phyloP scores from a whole-genome alignment of 768 basidiomycete species.

The Wakefieldia striispora region DNA sequence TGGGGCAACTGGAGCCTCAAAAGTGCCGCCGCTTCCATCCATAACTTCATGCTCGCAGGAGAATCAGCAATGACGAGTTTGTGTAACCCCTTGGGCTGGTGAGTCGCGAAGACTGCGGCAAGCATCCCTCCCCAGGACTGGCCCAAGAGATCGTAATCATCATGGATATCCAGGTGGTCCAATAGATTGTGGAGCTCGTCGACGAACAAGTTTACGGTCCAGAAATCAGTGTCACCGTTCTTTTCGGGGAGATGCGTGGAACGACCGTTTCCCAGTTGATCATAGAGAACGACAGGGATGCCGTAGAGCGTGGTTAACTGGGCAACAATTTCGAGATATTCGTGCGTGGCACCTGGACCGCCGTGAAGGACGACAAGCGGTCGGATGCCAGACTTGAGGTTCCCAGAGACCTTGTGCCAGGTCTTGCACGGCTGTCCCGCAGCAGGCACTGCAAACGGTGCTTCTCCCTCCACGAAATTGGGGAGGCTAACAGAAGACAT shows the following conservation, averaged over 20 bases:
- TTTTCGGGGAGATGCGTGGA: slow-evolving; percentile 56
- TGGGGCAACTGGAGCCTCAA: slow-evolving; percentile 39
- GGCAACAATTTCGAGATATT: slow-evolving; percentile 39
- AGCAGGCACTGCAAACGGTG: slow-evolving; percentile 23
- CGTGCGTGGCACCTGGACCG: slow-evolving; percentile 48
- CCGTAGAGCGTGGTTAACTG: slow-evolving; percentile 35
- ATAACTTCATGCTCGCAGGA: slow-evolving; percentile 45
- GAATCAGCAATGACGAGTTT: slow-evolving; percentile 46
- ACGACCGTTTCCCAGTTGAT: slow-evolving; percentile 53
- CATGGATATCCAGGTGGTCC: slow-evolving; percentile 42
- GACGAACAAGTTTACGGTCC: slow-evolving; percentile 49
- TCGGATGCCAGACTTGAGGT: slow-evolving; percentile 34
- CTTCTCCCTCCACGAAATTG: slow-evolving; percentile 30
- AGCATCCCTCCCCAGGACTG: slow-evolving; percentile 49
- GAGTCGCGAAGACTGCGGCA: slow-evolving; percentile 31
- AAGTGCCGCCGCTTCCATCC: slow-evolving; percentile 33
- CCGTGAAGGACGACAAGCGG: slow-evolving; percentile 55
- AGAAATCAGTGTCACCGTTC: slow-evolving; percentile 41
- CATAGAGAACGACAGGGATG: slow-evolving; percentile 54
- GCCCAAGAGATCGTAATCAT: slow-evolving; percentile 42
- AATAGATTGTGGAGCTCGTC: slow-evolving; percentile 50
- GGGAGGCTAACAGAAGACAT: slow-evolving; percentile 30
- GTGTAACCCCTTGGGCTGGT: slow-evolving; percentile 44
- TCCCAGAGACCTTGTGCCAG: slow-evolving; percentile 51
- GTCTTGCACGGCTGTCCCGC: slow-evolving; percentile 39